Conservation (phyloP, 345 rosid species). For the Geranium brycei region DNA sequence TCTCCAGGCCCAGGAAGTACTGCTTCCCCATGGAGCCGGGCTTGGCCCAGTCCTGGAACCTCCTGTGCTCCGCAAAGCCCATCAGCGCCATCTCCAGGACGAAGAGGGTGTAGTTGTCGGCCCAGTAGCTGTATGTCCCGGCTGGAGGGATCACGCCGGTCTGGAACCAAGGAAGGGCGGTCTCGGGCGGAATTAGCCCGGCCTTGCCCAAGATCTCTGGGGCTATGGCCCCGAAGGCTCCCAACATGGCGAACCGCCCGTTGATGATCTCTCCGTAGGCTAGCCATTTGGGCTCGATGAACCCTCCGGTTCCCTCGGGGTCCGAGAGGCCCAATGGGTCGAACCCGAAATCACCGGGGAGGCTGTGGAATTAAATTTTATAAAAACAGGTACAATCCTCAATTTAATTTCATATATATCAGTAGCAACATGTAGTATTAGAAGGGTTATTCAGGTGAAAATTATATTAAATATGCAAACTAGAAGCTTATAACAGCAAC, state of each 20-base stretch:
- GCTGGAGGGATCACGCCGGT: constrained; percentile 98
- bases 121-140: constrained; percentile 92
- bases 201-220: constrained; percentile 85
- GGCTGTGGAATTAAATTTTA: constrained; percentile 28
- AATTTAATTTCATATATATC: background rate
- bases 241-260: constrained; percentile 79
- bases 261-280: constrained; percentile 91
- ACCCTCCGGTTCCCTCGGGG: constrained; percentile 93
- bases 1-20: constrained; percentile 83
- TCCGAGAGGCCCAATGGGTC: constrained; percentile 97
- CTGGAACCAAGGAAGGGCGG: constrained; percentile 91
- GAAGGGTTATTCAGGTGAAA: no score
- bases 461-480: no score
- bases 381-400: background rate
- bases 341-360: constrained; percentile 90
- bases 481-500: no score
- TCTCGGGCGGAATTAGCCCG: constrained; percentile 68
- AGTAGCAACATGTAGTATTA: no score
- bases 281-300: constrained; percentile 90
- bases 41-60: constrained; percentile 81
- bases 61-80: constrained; percentile 97
- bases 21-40: constrained; percentile 93
- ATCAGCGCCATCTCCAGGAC: constrained; percentile 83
- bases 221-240: constrained; percentile 68
- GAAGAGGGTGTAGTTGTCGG: constrained; percentile 76